Conservation (phyloP, 2,329 filamentous ascomycete genomes). For the Claviceps purpurea region DNA sequence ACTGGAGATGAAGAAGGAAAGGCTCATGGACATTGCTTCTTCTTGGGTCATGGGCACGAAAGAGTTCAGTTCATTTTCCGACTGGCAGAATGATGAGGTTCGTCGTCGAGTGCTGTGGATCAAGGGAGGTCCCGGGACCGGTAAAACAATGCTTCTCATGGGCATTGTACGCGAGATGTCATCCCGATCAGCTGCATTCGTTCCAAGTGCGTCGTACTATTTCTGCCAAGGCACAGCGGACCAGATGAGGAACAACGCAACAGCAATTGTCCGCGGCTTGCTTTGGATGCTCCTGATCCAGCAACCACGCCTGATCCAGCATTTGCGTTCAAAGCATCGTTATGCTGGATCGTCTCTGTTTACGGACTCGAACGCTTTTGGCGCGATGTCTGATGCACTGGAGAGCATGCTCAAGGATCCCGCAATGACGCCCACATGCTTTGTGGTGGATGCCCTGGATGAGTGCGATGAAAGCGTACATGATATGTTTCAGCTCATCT, state of each 20-base stretch:
- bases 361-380: constrained; percentile 24
- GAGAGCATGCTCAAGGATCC: constrained; percentile 25
- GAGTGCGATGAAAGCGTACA: constrained; percentile 23
- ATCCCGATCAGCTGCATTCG: constrained; percentile 2
- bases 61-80: constrained; percentile 12
- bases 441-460: constrained; percentile 36
- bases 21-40: constrained; percentile 5
- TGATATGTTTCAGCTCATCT: constrained; percentile 25
- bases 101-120: constrained; percentile 18
- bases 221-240: constrained; percentile 27
- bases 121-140: constrained; percentile 22
- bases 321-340: constrained; percentile 24
- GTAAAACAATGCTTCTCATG: constrained; percentile 24
- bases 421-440: constrained; percentile 17
- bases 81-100: constrained; percentile 14
- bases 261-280: constrained; percentile 25
- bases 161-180: constrained; percentile 16
- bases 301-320: constrained; percentile 17
- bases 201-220: constrained; percentile 16
- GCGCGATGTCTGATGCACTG: constrained; percentile 22
- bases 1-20: constrained; percentile 8
- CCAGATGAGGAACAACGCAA: constrained; percentile 16
- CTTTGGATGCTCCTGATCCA: constrained; percentile 22
- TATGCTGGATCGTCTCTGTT: constrained; percentile 20
- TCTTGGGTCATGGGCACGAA: constrained; percentile 7